These are phyloP conservation scores for Osmanthus fragrans DNA, from an alignment of 257 asterid species.

Conservation along the genomic window DNA sequence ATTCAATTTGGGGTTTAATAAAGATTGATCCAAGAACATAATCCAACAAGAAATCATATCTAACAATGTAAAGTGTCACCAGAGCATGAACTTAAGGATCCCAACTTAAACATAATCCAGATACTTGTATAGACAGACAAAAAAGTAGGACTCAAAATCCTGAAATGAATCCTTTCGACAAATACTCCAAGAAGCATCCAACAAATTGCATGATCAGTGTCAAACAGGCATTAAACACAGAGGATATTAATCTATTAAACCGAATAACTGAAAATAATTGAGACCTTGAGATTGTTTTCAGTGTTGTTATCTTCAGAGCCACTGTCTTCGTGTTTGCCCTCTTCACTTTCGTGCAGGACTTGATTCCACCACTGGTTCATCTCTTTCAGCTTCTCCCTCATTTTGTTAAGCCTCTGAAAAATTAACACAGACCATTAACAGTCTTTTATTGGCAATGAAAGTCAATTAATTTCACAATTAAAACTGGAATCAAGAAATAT, in stretches of 20 bases:
- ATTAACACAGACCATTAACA: neutral
- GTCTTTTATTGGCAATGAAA: neutral
- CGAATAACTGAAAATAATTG: neutral
- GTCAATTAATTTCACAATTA: neutral
- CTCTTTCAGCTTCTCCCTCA: slow-evolving; percentile 38
- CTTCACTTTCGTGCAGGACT: slow-evolving; percentile 32
- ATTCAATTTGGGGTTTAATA: too few relatives aligned
- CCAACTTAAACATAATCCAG: neutral
- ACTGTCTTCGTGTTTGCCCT: slow-evolving; percentile 6
- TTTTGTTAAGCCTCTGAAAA: slow-evolving; percentile 46
- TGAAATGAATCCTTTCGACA: neutral
- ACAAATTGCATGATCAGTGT: neutral
- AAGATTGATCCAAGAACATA: neutral
- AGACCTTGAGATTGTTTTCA: slow-evolving; percentile 31
- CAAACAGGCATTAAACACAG: neutral
- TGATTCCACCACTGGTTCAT: slow-evolving; percentile 45
- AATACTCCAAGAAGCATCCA: neutral
- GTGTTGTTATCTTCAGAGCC: slow-evolving; percentile 13
- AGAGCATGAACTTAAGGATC: neutral
- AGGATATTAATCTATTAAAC: neutral
- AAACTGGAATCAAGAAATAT: neutral
- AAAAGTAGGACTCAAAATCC: neutral
- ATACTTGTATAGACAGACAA: neutral
- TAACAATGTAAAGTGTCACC: neutral
- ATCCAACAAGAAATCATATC: neutral